Base-by-base conservation (phyloP, 2,329 filamentous ascomycete species). In the Calonectria leucothoes region DNA sequence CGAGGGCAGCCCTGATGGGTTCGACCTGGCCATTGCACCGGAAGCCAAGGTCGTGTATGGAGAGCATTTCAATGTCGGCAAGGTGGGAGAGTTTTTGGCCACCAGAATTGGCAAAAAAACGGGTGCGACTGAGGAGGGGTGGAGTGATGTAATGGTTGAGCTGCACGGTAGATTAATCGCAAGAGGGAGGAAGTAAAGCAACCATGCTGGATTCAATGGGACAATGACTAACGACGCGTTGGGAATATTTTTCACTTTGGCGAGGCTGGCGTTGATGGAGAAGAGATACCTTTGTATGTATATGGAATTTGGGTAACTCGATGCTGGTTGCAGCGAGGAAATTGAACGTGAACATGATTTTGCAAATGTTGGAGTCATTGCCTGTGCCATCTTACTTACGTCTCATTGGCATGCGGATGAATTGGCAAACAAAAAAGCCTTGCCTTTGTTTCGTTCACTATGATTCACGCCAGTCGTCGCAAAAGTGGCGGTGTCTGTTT, bases 51-150 rank as follows among this genome's bases (percentile, higher is more conserved):
- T 96, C 1, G 86, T 95, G 2, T 97, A 97, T 81, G 94, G 94
- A 0, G 94, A 96, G 84, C 88, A 90, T 73, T 95, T 96, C 82
- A 94, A 95, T 76, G 91, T 92, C 76, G 90, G 87, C 64, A 95
- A 94, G 83, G 93, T 97, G 87, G 87, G 86, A n/a, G 93, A 95
- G 69, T 95, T 94, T 77, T 81, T 97, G 75, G 83, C 86, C 15
- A 88, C 89, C 42, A 82, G 81, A 88, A 89, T 82, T 85, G 93
- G 80, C 83, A 87, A 59, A 77, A 79, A n/a, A 83, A 74, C 82
- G 70, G 75, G 82, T 75, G 73, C 82, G 70, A 77, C 82, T 78
- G 77, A 82, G 55, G 84, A 86, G 73, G 81, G 81, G 17, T 93
- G 91, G 91, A 88, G 87, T 69, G 87, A 88, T 75, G 88, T 88